These are phyloP conservation scores for Leccinellum rugosiceps DNA, from an alignment of 768 basidiomycete species.

Conservation along the genomic window DNA sequence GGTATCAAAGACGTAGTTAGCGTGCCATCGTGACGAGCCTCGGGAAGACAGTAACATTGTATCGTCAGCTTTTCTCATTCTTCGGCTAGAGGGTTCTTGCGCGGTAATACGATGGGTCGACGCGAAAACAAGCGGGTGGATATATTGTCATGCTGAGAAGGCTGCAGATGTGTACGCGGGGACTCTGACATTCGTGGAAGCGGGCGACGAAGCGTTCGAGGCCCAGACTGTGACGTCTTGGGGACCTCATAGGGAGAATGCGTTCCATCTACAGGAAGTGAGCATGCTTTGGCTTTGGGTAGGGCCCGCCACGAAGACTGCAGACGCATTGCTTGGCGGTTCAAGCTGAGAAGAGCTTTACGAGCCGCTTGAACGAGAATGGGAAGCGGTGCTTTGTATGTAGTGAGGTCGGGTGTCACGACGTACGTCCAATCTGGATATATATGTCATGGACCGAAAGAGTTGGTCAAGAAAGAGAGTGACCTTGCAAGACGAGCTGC, in stretches of 20 bases:
- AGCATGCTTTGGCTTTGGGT: not conserved
- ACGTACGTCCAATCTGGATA: constrained; percentile 29
- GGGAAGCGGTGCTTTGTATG: constrained; percentile 25
- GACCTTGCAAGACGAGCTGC: constrained; percentile 19
- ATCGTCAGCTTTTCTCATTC: not conserved
- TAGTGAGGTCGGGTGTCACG: constrained; percentile 20
- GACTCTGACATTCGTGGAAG: not conserved
- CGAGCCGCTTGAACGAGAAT: constrained; percentile 23
- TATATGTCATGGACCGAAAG: not conserved
- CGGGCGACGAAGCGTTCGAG: not conserved
- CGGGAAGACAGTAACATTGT: not conserved
- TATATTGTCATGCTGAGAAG: not conserved
- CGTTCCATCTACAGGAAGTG: not conserved
- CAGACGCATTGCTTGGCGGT: constrained; percentile 3
- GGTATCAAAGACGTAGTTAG: not conserved
- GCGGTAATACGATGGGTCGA: constrained; percentile 1
- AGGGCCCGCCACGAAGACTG: constrained; percentile 15
- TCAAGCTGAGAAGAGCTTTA: constrained; percentile 15
- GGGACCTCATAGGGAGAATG: not conserved
- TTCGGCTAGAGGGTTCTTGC: not conserved
- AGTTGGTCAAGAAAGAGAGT: not conserved
- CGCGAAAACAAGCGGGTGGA: constrained; percentile 1
- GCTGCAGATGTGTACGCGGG: not conserved
- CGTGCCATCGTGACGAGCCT: not conserved
- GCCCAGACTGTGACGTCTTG: not conserved